Conservation (phyloP, 768 basidiomycete genomes). For the Hirschioporus abietinus region DNA sequence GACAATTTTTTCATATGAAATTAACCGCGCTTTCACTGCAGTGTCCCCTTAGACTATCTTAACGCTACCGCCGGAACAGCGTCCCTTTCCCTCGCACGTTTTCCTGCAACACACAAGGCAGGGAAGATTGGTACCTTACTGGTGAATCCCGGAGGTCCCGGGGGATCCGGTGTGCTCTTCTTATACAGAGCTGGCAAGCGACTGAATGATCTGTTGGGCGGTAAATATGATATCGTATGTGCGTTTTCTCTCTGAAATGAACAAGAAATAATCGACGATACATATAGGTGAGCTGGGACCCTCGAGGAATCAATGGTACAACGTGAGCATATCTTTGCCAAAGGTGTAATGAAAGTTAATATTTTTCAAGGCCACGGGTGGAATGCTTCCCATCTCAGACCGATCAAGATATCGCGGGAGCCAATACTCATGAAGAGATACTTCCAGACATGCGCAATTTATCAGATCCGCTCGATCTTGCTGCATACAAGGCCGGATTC, state of each 20-base stretch:
- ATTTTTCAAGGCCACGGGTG: slow-evolving; percentile 18
- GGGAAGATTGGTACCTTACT: slow-evolving; percentile 24
- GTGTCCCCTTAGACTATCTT: slow-evolving; percentile 29
- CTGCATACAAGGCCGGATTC: neutral
- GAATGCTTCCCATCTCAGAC: slow-evolving; percentile 22
- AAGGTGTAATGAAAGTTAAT: neutral
- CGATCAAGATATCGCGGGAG: slow-evolving; percentile 11
- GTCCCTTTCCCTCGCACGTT: slow-evolving; percentile 25
- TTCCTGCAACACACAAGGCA: slow-evolving; percentile 18
- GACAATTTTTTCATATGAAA: neutral
- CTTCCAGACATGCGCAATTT: neutral
- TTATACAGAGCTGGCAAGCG: slow-evolving; percentile 6
- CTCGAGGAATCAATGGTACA: slow-evolving; percentile 26
- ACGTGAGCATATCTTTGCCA: slow-evolving; percentile 15
- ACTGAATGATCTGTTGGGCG: neutral
- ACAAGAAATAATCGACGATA: neutral
- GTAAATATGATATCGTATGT: slow-evolving; percentile 4
- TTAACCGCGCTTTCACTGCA: slow-evolving; percentile 8
- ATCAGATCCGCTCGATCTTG: neutral
- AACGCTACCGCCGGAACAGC: slow-evolving; percentile 22
- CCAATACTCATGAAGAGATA: neutral
- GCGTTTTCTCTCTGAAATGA: neutral
- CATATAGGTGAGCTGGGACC: slow-evolving; percentile 20
- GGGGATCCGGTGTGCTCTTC: slow-evolving; percentile 18
- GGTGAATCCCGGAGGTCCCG: slow-evolving; percentile 29